Evolutionary conservation across 2,329 filamentous ascomycete genomes (phyloP).

Genomic region (Pezicula carpinea): DNA sequence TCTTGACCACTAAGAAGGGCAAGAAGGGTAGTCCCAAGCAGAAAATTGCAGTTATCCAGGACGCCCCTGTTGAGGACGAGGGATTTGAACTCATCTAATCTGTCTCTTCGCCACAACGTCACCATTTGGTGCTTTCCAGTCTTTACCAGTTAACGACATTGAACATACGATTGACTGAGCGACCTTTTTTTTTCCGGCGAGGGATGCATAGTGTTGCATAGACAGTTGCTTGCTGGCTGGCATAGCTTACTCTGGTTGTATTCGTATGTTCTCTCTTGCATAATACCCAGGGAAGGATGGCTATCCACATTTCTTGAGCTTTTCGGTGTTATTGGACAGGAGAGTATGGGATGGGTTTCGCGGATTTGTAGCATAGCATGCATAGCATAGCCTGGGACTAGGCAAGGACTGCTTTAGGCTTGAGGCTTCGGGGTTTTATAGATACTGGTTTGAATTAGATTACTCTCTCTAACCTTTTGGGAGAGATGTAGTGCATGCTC

Average conservation of each 20-base stretch:
- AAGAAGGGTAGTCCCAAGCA: slow-evolving; percentile 25
- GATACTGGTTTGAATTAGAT: neutral
- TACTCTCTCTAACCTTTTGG: neutral
- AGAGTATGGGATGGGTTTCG: neutral
- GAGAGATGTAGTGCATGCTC: too few species aligned
- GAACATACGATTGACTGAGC: slow-evolving; percentile 5
- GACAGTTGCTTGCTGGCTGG: slow-evolving; percentile 14
- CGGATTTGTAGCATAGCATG: neutral
- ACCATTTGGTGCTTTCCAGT: neutral
- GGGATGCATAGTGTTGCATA: slow-evolving; percentile 9
- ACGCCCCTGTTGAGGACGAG: slow-evolving; percentile 23
- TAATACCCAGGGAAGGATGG: slow-evolving; percentile 21
- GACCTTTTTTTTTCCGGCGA: slow-evolving; percentile 5
- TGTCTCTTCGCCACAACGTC: neutral
- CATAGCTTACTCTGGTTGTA: slow-evolving; percentile 21
- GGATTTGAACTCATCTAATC: slow-evolving; percentile 28
- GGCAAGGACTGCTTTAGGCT: neutral
- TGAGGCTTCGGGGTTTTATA: neutral
- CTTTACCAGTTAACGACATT: neutral
- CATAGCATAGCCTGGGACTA: slow-evolving; percentile 2
- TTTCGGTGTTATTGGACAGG: neutral
- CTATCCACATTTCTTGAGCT: slow-evolving; percentile 6
- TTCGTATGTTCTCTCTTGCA: neutral
- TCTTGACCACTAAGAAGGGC: slow-evolving; percentile 16
- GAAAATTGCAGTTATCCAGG: slow-evolving; percentile 11